Conservation (phyloP, 345 rosid species). For the Kernera saxatilis region DNA sequence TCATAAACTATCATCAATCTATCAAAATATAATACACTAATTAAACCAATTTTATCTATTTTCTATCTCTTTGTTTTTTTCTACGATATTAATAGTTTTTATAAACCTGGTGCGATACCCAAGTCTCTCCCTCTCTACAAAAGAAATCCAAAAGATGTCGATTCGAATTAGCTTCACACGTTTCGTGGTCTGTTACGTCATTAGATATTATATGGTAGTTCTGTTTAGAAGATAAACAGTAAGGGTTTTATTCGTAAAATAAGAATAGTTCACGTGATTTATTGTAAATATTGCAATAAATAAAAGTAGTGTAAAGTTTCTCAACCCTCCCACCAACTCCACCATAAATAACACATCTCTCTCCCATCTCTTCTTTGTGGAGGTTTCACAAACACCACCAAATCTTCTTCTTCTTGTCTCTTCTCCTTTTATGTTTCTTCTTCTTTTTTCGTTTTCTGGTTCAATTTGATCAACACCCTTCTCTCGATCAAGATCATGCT, state of each 20-base stretch:
- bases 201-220: background rate
- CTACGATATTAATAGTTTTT: background rate
- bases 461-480: background rate
- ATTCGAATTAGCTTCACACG: slow-evolving; percentile 16
- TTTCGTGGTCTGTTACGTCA: slow-evolving; percentile 18
- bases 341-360: slow-evolving; percentile 36
- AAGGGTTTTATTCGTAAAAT: slow-evolving; percentile 10
- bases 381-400: slow-evolving; percentile 28
- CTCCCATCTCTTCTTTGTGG: slow-evolving; percentile 26
- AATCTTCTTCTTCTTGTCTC: slow-evolving; percentile 8
- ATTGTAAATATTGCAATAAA: slow-evolving; percentile 14
- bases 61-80: background rate
- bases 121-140: background rate
- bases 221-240: background rate
- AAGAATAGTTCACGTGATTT: background rate
- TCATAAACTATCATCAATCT: too few species aligned
- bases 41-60: background rate
- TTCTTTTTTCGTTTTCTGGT: background rate
- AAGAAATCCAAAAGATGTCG: background rate
- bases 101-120: background rate
- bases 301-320: slow-evolving; percentile 16
- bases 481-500: slow-evolving; percentile 33
- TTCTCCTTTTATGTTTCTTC: slow-evolving; percentile 10
- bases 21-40: background rate
- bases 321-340: slow-evolving; percentile 42